These are phyloP conservation scores for Fusarium paranaense DNA, from an alignment of 2,329 filamentous ascomycete genomes.

Conservation along the genomic window DNA sequence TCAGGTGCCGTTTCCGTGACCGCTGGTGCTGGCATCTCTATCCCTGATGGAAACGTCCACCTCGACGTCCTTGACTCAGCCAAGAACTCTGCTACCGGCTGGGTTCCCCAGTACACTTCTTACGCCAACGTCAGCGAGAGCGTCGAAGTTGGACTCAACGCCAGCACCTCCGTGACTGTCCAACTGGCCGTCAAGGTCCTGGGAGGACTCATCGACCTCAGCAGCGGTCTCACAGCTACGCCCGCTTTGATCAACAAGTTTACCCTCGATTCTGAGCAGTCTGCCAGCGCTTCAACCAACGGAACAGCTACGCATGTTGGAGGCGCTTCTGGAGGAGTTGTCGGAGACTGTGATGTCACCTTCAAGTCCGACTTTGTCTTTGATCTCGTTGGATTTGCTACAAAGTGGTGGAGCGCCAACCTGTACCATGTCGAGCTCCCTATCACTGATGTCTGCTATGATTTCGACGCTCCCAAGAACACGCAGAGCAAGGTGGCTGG, in stretches of 20 bases:
- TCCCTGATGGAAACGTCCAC: slow-evolving; percentile 53
- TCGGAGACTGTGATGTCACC: slow-evolving; percentile 37
- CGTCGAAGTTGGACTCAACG: slow-evolving; percentile 24
- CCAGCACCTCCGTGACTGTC: slow-evolving; percentile 50
- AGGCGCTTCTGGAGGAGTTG: slow-evolving; percentile 18
- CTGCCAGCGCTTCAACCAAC: slow-evolving; percentile 27
- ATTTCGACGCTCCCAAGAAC: slow-evolving; percentile 6
- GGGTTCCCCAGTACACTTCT: slow-evolving; percentile 52
- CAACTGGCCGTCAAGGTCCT: slow-evolving; percentile 53
- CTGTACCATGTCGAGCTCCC: slow-evolving; percentile 36
- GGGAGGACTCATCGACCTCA: slow-evolving; percentile 49
- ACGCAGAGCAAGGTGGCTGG: not conserved
- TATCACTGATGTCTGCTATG: slow-evolving; percentile 32
- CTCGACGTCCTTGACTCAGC: slow-evolving; percentile 50
- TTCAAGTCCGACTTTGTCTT: slow-evolving; percentile 44
- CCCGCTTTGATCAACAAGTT: slow-evolving; percentile 54
- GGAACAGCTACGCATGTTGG: not conserved
- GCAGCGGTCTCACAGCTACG: slow-evolving; percentile 51
- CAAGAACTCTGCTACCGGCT: slow-evolving; percentile 48
- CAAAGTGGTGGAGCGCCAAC: slow-evolving; percentile 41
- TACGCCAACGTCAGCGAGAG: slow-evolving; percentile 48
- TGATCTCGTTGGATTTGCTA: slow-evolving; percentile 42
- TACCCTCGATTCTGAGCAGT: slow-evolving; percentile 43
- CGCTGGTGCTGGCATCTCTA: slow-evolving; percentile 46
- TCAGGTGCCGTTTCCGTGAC: slow-evolving; percentile 48